Evolutionary conservation across 805 yeast genomes (phyloP).

Genomic region (Hanseniaspora vineae): DNA sequence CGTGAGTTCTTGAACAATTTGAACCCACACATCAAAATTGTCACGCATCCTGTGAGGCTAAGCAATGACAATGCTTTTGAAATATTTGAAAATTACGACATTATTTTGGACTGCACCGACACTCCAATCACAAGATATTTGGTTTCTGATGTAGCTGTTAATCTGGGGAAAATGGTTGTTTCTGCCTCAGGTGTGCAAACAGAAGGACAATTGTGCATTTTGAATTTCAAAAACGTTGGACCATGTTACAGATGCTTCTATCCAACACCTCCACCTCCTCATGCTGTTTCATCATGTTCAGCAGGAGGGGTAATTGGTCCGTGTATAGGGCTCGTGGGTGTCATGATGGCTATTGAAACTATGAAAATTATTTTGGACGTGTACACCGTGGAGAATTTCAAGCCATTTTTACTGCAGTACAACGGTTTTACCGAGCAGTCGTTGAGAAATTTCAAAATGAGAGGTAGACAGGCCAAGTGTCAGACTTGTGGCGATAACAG

Average conservation of each 20-base stretch:
- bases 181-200: slow-evolving; percentile 87
- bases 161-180: slow-evolving; percentile 55
- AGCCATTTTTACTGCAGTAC: slow-evolving; percentile 58
- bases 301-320: slow-evolving; percentile 96
- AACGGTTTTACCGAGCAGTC: slow-evolving; percentile 56
- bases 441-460: slow-evolving; percentile 66
- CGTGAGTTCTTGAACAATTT: slow-evolving; percentile 34
- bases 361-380: slow-evolving; percentile 55
- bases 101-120: slow-evolving; percentile 88
- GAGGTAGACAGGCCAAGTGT: slow-evolving; percentile 51
- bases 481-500: slow-evolving; percentile 45
- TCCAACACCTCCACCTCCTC: slow-evolving; percentile 82
- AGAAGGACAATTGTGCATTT: slow-evolving; percentile 78
- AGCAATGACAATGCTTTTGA: slow-evolving; percentile 45
- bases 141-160: slow-evolving; percentile 71
- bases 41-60: slow-evolving; percentile 40
- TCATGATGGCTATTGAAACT: slow-evolving; percentile 79
- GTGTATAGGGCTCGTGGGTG: slow-evolving; percentile 86
- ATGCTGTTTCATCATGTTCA: slow-evolving; percentile 67
- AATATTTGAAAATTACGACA: slow-evolving; percentile 52
- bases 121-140: slow-evolving; percentile 79
- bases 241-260: slow-evolving; percentile 95
- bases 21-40: slow-evolving; percentile 56
- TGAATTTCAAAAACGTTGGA: slow-evolving; percentile 52
- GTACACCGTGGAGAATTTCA: slow-evolving; percentile 39